Evolutionary conservation across 73 alveolate genomes (phyloP).

Genomic region (Breviolum minutum): DNA sequence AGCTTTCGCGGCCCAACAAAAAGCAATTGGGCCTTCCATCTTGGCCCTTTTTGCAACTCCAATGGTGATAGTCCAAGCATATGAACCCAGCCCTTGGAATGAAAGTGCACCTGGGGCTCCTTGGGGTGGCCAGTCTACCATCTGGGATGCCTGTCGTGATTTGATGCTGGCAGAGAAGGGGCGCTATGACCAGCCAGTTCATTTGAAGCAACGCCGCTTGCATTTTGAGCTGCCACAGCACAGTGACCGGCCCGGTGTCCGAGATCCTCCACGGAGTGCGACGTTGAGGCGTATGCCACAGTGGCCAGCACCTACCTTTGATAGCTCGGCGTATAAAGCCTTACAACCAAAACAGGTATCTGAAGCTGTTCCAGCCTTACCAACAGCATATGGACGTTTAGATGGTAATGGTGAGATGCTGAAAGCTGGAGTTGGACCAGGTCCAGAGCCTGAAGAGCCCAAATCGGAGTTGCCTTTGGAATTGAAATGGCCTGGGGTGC

Average conservation of each 20-base stretch:
- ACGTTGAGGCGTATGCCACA: conserved; percentile 85
- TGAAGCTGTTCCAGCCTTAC: conserved; percentile 68
- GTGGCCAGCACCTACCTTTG: conserved; percentile 89
- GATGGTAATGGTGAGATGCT: conserved; percentile 14
- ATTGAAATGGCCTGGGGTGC: conserved; percentile 88
- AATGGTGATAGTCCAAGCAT: conserved; percentile 46
- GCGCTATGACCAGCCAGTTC: conserved; percentile 68
- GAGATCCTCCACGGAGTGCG: conserved; percentile 51
- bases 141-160: conserved; percentile 90
- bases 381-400: conserved; percentile 80
- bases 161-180: conserved; percentile 85
- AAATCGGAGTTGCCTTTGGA: conserved; percentile 33
- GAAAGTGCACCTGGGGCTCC: conserved; percentile 93
- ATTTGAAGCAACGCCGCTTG: conserved; percentile 59
- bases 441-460: background rate
- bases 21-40: background rate
- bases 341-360: background rate
- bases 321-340: conserved; percentile 68
- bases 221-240: conserved; percentile 40
- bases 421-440: background rate
- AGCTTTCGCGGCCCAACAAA: background rate
- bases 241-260: conserved; percentile 48
- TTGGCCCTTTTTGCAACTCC: background rate
- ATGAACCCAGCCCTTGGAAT: conserved; percentile 70
- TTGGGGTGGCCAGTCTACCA: conserved; percentile 88